Evolutionary conservation across 2,329 filamentous ascomycete genomes (phyloP).

Genomic region (Fusarium denticulatum): DNA sequence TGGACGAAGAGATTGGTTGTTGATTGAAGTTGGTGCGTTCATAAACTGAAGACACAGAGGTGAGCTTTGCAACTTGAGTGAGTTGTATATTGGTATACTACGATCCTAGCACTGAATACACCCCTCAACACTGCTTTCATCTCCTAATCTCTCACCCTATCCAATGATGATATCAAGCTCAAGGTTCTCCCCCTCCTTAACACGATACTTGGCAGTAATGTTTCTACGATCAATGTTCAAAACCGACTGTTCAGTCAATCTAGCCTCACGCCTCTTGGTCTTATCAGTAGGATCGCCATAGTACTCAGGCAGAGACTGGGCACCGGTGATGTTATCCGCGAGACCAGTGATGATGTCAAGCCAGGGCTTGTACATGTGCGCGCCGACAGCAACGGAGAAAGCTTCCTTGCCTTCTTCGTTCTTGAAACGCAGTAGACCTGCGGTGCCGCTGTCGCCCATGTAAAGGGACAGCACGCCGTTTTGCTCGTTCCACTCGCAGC

Average conservation of each 20-base stretch:
- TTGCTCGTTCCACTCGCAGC: slow-evolving; percentile 19
- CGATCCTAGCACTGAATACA: not conserved
- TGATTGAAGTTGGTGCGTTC: not conserved
- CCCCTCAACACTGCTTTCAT: accelerated
- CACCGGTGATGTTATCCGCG: slow-evolving; percentile 25
- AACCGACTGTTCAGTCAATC: slow-evolving; percentile 26
- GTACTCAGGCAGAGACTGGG: slow-evolving; percentile 34
- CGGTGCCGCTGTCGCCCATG: slow-evolving; percentile 33
- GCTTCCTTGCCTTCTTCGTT: slow-evolving; percentile 33
- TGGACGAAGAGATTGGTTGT: not conserved
- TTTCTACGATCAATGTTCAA: slow-evolving; percentile 29
- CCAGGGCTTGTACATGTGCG: slow-evolving; percentile 38
- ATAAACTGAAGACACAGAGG: not conserved
- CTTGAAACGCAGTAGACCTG: slow-evolving; percentile 36
- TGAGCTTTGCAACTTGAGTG: too few relatives aligned
- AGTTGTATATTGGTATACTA: not conserved
- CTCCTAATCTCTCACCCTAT: not conserved
- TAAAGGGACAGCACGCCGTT: slow-evolving; percentile 14
- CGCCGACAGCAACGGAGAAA: slow-evolving; percentile 31
- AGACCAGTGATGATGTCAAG: slow-evolving; percentile 31
- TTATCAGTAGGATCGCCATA: slow-evolving; percentile 22
- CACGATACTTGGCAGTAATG: slow-evolving; percentile 26
- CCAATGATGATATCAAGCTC: slow-evolving; percentile 34
- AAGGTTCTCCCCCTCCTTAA: slow-evolving; percentile 25
- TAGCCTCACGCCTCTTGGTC: slow-evolving; percentile 8